phyloP scores from a whole-genome alignment of 2,329 filamentous ascomycete genomes.

The Colletotrichum cuscutae region DNA sequence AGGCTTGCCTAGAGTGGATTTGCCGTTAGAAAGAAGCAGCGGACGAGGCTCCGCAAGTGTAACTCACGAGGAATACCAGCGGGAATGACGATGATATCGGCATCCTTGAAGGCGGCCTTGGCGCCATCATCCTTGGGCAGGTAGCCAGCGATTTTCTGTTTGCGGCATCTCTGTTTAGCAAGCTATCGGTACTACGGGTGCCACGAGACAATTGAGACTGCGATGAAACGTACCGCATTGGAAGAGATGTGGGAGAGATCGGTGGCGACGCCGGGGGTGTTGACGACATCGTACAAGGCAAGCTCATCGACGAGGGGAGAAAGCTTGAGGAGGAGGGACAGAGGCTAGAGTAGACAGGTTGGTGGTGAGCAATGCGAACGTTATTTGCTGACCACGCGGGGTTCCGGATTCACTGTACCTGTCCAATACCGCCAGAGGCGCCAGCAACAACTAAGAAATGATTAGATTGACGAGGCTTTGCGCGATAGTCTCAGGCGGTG shows the following conservation, averaged over 20 bases:
- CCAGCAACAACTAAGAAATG: conserved; percentile 80
- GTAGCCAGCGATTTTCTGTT: conserved; percentile 85
- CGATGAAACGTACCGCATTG: conserved; percentile 69
- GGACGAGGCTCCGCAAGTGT: background rate
- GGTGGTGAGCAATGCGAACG: conserved; percentile 36
- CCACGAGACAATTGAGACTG: conserved; percentile 4
- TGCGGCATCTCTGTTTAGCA: conserved; percentile 16
- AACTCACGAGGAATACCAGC: conserved; percentile 94
- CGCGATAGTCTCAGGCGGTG: background rate
- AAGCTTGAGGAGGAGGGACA: conserved; percentile 96
- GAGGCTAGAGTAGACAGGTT: conserved; percentile 67
- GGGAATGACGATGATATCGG: conserved; percentile 96
- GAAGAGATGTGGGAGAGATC: conserved; percentile 98
- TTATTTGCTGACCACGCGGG: conserved; percentile 16
- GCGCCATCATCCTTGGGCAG: conserved; percentile 87
- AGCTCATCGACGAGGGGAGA: conserved; percentile 90
- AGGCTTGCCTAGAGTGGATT: conserved; percentile 79
- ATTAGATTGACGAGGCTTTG: conserved; percentile 1
- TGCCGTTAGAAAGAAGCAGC: background rate
- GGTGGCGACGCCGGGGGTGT: conserved; percentile 94
- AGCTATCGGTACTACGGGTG: background rate
- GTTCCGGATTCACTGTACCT: conserved; percentile 66
- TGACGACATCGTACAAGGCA: conserved; percentile 98
- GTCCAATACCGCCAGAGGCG: conserved; percentile 97
- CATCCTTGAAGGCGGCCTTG: conserved; percentile 88